These are phyloP conservation scores for Cercospora berteroae DNA, from an alignment of 2,329 filamentous ascomycete genomes.

Conservation along the genomic window DNA sequence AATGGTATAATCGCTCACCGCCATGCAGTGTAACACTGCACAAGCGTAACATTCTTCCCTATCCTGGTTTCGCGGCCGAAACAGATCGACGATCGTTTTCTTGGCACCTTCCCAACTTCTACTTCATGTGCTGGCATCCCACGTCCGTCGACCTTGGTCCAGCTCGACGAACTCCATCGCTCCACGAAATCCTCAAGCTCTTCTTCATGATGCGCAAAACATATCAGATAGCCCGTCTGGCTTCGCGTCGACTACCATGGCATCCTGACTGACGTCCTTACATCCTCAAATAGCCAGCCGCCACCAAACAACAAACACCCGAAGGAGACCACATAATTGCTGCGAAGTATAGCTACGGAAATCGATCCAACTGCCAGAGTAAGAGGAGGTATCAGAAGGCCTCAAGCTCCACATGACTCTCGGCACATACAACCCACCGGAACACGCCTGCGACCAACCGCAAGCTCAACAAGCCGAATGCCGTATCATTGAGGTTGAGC, in stretches of 20 bases:
- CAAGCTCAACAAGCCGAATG: neutral
- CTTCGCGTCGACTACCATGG: neutral
- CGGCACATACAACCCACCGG: neutral
- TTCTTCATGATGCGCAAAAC: neutral
- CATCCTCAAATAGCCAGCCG: neutral
- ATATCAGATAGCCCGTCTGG: neutral
- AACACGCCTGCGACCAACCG: neutral
- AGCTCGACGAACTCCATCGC: neutral
- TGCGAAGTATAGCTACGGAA: neutral
- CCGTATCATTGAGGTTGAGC: neutral
- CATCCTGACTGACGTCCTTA: neutral
- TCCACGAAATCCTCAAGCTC: neutral
- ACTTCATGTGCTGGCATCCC: neutral
- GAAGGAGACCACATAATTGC: neutral
- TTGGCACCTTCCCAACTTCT: neutral
- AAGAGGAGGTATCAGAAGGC: neutral
- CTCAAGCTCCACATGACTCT: neutral
- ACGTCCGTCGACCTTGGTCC: neutral
- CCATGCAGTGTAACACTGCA: too few relatives aligned
- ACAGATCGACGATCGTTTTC: constrained; percentile 1
- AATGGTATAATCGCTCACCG: too few relatives aligned
- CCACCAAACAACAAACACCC: neutral
- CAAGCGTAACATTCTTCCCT: too few relatives aligned
- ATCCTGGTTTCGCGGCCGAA: constrained; percentile 5
- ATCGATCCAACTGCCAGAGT: neutral